A percentile compares a stretch with the other conserved stretches of the same genome.
Evolutionary conservation across 1,139 yeast genomes (phyloP).

Genomic region (Candida albicans): DNA sequence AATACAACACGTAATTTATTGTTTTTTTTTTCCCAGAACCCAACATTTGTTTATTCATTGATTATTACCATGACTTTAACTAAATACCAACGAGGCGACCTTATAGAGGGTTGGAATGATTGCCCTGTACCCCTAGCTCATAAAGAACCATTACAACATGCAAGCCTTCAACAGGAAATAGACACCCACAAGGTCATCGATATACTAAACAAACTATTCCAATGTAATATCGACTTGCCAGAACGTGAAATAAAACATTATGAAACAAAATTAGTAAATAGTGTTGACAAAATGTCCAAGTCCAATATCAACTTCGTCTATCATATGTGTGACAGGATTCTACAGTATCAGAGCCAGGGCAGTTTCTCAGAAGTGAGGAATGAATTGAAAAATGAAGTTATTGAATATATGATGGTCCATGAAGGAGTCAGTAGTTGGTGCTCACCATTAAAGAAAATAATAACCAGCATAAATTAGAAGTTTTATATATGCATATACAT

Average conservation of each 20-base stretch:
- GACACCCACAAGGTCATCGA: conserved; percentile 4
- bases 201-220: conserved; percentile 17
- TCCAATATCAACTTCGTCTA: conserved; percentile 21
- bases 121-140: conserved; percentile 30
- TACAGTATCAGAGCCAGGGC: not conserved
- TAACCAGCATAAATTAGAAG: conserved; percentile 17
- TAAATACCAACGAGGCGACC: conserved; percentile 40
- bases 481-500: not conserved
- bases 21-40: not conserved
- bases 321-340: conserved; percentile 13
- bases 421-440: conserved; percentile 60
- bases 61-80: conserved; percentile 29
- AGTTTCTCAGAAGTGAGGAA: conserved; percentile 6
- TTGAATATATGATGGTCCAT: conserved; percentile 51
- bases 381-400: conserved; percentile 24
- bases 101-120: conserved; percentile 51
- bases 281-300: conserved; percentile 16
- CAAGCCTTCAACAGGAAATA: conserved; percentile 6
- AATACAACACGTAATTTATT: not conserved
- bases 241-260: conserved; percentile 39
- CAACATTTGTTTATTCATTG: not conserved
- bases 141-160: conserved; percentile 2
- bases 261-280: conserved; percentile 27
- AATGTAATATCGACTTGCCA: conserved; percentile 26
- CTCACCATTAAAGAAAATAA: conserved; percentile 50